A percentile compares a stretch with the other conserved stretches of the same genome.
Evolutionary conservation across 2,329 filamentous ascomycete species (phyloP).

Genomic region (Fusarium odoratissimum): DNA sequence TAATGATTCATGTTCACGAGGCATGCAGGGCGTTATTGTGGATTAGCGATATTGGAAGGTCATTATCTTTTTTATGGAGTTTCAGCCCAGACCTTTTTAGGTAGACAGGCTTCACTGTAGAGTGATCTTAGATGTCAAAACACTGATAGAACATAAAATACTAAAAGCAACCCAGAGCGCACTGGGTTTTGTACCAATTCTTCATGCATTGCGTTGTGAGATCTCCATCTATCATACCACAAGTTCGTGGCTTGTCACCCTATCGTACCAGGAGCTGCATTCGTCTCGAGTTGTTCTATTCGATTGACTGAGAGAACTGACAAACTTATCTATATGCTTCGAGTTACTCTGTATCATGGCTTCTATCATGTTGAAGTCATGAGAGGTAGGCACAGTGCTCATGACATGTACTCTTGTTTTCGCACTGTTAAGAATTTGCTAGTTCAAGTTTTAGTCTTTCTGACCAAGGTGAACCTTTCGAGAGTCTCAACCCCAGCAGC

Average conservation of each 20-base stretch:
- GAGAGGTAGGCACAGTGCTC: constrained; percentile 1
- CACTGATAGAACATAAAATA: not conserved
- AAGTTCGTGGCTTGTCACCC: not conserved
- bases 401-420: accelerated
- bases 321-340: not conserved
- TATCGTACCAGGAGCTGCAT: not conserved
- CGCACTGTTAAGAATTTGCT: constrained; percentile 4
- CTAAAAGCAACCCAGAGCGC: not conserved
- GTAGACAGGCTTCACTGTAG: not conserved
- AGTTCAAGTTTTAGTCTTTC: constrained; percentile 2
- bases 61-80: constrained; percentile 15
- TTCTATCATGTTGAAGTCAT: not conserved
- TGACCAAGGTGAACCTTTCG: not conserved
- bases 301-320: not conserved
- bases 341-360: not conserved
- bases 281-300: not conserved
- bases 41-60: constrained; percentile 9
- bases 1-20: constrained; percentile 23
- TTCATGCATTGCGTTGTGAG: not conserved
- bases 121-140: not conserved
- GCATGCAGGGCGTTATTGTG: constrained; percentile 25
- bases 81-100: not conserved
- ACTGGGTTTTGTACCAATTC: not conserved
- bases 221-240: not conserved
- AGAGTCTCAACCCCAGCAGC: not conserved